Percentiles rank a stretch among this genome's conserved stretches.
phyloP scores from a whole-genome alignment of 805 yeast genomes.

The Hanseniaspora pseudoguilliermondii region DNA sequence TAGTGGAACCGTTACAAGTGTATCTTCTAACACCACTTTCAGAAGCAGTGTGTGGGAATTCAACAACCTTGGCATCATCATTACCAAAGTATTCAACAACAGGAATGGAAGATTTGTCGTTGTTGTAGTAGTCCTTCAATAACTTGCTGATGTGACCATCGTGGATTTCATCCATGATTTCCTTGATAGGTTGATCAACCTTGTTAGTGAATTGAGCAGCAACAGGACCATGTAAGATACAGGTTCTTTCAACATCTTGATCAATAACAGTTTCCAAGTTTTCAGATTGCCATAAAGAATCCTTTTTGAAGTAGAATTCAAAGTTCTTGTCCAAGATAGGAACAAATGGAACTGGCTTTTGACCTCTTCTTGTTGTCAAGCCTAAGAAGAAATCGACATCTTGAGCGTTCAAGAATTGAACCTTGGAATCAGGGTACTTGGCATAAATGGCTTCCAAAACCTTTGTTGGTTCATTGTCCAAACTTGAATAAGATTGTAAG shows the following conservation, averaged over 20 bases:
- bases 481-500: conserved; percentile 58
- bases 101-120: conserved; percentile 65
- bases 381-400: conserved; percentile 87
- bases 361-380: conserved; percentile 67
- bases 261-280: conserved; percentile 91
- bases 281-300: conserved; percentile 97
- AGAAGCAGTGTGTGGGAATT: conserved; percentile 22
- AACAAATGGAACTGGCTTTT: conserved; percentile 96
- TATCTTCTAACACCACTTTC: conserved; percentile 26
- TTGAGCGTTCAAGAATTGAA: conserved; percentile 83
- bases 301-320: conserved; percentile 95
- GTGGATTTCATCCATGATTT: conserved; percentile 77
- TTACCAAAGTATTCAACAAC: conserved; percentile 83
- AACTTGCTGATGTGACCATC: conserved; percentile 72
- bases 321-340: conserved; percentile 90
- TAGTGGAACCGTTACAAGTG: conserved; percentile 29
- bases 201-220: conserved; percentile 83
- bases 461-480: conserved; percentile 47
- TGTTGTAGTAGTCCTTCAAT: conserved; percentile 54
- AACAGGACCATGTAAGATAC: conserved; percentile 97
- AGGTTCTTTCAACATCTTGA: conserved; percentile 95
- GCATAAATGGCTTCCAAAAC: conserved; percentile 48
- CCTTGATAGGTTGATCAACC: conserved; percentile 86
- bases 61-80: conserved; percentile 34
- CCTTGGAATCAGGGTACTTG: conserved; percentile 59